Base-by-base conservation (phyloP, 305 asterid genomes). In the Plantago rigida region DNA sequence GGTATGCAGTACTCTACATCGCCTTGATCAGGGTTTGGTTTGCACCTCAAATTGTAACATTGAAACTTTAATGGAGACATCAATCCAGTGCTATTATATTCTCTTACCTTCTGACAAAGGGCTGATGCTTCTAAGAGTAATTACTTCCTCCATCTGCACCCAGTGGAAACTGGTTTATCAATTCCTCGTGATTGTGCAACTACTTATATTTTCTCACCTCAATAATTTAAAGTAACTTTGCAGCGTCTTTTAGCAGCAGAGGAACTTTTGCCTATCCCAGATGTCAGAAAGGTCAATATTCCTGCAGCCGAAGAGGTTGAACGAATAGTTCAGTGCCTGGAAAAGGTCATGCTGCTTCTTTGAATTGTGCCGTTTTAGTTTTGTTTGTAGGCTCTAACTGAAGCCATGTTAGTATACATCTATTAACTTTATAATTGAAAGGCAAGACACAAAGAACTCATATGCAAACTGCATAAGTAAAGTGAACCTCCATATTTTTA, bases 221-320 rank as follows among this genome's bases (percentile, higher is more conserved):
- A 51, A 44, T 9, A 14, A 53, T 59, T 28, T 26, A 56, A 13
- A 34, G 59, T 60, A 60, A 58, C 75, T 53, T 13, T 79, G 71
- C 89, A 92, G 97, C 82, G 96, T 76, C 94, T 89, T 71, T 82
- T 82, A 67, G 87, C 91, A 54, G 81, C 86, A 51, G 99, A 92
- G 75, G 99, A 92, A 75, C 72, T 78, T 65, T 71, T 86, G 64
- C 95, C 99, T 56, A 64, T 72, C 63, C 83, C 82, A 73, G 77
- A 67, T 42, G 47, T 63, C 69, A 76, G 78, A 65, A 78, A 77
- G 57, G 52, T 56, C 73, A 66, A 69, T 70, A 48, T 80, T 64
- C 66, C 52, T 68, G 64, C 58, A 60, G 71, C 31, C 56, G 73
- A 82, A 80, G 95, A 82, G 79, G 76, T 81, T 74, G 77, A 81